Percentiles rank a stretch among this genome's conserved stretches.
phyloP scores from a whole-genome alignment of 352 stramenopile species.

The Phytophthora pisi region DNA sequence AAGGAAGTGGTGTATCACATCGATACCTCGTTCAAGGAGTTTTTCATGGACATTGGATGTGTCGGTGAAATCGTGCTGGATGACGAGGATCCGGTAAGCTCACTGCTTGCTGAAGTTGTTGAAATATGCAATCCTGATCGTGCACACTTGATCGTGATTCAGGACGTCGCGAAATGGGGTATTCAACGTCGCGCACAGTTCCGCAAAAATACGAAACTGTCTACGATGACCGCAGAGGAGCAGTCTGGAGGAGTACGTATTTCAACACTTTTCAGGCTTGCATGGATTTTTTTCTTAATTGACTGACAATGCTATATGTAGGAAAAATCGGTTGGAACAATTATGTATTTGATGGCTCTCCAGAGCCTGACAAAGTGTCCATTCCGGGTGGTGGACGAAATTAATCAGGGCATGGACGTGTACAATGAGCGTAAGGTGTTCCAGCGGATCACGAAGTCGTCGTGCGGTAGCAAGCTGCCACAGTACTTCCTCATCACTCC shows the following conservation, averaged over 20 bases:
- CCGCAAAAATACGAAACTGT: constrained; percentile 82
- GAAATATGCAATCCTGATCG: constrained; percentile 1
- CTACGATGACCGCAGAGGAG: constrained; percentile 87
- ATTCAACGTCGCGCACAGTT: constrained; percentile 88
- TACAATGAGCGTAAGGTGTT: constrained; percentile 92
- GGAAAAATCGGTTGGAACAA: constrained; percentile 92
- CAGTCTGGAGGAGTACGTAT: constrained; percentile 83
- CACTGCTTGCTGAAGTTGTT: neutral
- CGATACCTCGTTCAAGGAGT: constrained; percentile 82
- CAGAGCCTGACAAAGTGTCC: constrained; percentile 88
- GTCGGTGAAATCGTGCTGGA: constrained; percentile 85
- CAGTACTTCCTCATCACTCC: constrained; percentile 92
- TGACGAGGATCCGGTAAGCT: constrained; percentile 65
- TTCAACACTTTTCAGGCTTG: neutral
- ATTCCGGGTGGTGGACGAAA: constrained; percentile 90
- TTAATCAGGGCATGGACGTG: constrained; percentile 91
- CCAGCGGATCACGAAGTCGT: constrained; percentile 87
- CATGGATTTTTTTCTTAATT: neutral
- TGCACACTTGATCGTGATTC: constrained; percentile 7
- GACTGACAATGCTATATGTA: constrained; percentile 27
- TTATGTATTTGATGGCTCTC: constrained; percentile 92
- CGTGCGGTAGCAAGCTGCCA: constrained; percentile 83
- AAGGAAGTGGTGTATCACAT: constrained; percentile 81
- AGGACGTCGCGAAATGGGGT: constrained; percentile 90
- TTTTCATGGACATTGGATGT: constrained; percentile 87